Evolutionary conservation across 306 rosid genomes (phyloP), one percentile per base, ranked within the genome.

Genomic region (Psophocarpus tetragonolobus): DNA sequence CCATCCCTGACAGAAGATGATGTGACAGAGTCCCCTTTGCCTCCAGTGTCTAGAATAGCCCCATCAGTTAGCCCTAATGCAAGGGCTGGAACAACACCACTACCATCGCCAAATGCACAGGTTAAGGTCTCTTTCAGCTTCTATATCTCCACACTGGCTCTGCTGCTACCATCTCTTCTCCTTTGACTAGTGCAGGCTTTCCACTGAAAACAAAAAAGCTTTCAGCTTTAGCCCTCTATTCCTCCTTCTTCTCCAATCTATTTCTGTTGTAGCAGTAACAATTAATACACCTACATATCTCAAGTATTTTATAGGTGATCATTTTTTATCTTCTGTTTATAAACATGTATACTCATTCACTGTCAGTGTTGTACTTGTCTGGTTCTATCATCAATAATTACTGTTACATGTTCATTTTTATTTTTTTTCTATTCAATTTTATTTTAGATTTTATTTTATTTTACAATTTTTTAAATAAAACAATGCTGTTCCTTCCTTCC

Each of bases 1-100:
- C 97, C 93, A 2, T 20, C 75, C 70, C 82, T 94, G 57, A 71
- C 72, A 1, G 79, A 27, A 32, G 58, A 50, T 5, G 89, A 89
- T 35, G 92, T 94, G 64, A 1, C 7, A 0, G 95, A 94, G 82
- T 73, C 92, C 15, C 97, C 98, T 44, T 73, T 92, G 83, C 92
- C 98, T 17, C n/a, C 85, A 0, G 47, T 75, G 78, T 44, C 83
- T 30, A 4, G 29, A 45, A 4, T 2, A 39, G 5, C 56, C 24
- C 58, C 58, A 15, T 3, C 88, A n/a, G n/a, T n/a, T 67, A 61
- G 41, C 54, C 80, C 87, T 21, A 15, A 76, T 10, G 50, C 56
- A 35, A 80, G 42, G 32, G 15, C 84, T n/a, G 1, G 73, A 17
- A 71, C 80, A 13, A n/a, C 14, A 33, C 6, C 87, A 27, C 83